These are phyloP conservation scores for Forsythia viridissima DNA, from an alignment of 257 asterid species.

Conservation along the genomic window DNA sequence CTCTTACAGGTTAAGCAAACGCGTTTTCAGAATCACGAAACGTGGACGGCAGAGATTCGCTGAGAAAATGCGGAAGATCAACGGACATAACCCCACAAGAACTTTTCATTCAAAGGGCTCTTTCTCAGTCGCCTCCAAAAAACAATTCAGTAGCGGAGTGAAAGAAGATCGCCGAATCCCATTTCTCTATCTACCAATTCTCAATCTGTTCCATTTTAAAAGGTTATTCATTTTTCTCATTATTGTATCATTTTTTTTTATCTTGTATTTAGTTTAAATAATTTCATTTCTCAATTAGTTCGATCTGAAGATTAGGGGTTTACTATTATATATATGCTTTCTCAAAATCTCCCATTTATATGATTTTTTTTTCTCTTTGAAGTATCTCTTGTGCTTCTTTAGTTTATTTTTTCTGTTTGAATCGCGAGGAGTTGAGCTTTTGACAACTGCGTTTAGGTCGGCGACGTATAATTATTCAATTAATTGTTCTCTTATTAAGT, in stretches of 20 bases:
- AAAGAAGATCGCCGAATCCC: conserved; percentile 19
- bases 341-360: background rate
- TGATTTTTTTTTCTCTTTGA: background rate
- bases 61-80: conserved; percentile 40
- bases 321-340: background rate
- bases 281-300: background rate
- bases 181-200: conserved; percentile 18
- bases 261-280: background rate
- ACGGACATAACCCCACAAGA: conserved; percentile 35
- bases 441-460: background rate
- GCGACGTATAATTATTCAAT: background rate
- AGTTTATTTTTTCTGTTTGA: background rate
- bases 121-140: conserved; percentile 9
- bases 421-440: background rate
- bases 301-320: conserved; percentile 24
- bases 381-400: background rate
- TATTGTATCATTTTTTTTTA: conserved; percentile 8
- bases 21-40: background rate
- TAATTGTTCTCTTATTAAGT: background rate
- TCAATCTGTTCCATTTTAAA: background rate
- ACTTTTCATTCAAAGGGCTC: conserved; percentile 32
- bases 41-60: conserved; percentile 40
- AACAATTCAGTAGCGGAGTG: background rate
- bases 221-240: conserved; percentile 30
- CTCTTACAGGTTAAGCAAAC: background rate